Evolutionary conservation across 2,329 filamentous ascomycete genomes (phyloP), one percentile per base, ranked within the genome.

Genomic region (Paracorniculantispora psalliotae): DNA sequence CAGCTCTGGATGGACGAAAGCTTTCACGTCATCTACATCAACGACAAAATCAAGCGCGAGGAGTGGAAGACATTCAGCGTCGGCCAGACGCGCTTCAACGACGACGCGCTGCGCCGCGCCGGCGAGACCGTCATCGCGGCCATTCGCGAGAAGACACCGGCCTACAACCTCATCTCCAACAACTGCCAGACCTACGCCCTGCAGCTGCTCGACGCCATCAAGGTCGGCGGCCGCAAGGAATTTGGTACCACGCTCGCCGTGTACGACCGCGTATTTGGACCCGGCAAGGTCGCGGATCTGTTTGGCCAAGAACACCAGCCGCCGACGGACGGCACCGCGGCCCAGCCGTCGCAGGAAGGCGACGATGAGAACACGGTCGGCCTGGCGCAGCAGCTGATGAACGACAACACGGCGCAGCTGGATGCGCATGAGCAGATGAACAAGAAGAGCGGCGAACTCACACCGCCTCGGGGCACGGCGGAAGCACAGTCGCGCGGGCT

Each of bases 1-100:
- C 75, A 84, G 66, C 69, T 85, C n/a, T 85, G 82, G 81, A 84
- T 84, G 81, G 81, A 84, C 44, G 81, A 84, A 66, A 71, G 79
- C 12, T 76, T 84, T 12, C 72, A 83, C 63, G 75, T 84, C 25
- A 83, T 84, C 50, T 84, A 84, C 64, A 81, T 77, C 52, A 84
- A 84, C 59, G 77, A 77, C 23, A 71, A 66, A 51, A 62, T 81
- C n/a, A 67, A 73, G 0, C 69, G 70, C 3, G 75, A 76, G 1
- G 75, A 81, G 37, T 83, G 81, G 81, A 73, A 70, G 7, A 81
- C 77, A 0, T 82, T 80, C 54, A 65, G 73, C 21, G 80, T 83
- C 0, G 81, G 81, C 19, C 73, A 78, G 67, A 83, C 81, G 21
- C 73, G 73, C 6, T 82, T 83, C 62, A 82, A 81, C 58, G 81